Base-by-base conservation (phyloP, 106 monocot species). In the Alisma plantagoaquatica region DNA sequence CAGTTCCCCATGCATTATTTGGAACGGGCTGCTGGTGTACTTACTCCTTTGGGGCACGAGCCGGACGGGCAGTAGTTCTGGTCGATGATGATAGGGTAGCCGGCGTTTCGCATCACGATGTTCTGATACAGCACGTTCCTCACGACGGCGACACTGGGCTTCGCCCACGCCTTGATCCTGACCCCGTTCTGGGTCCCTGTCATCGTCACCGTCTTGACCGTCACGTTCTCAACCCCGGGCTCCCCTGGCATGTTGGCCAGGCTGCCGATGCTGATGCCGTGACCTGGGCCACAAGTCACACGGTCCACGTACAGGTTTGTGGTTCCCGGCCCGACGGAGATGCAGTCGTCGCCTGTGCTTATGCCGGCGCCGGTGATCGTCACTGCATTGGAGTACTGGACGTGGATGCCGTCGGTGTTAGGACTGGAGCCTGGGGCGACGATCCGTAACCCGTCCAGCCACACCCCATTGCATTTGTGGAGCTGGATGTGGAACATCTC, bases 321-420 rank as follows among this genome's bases (percentile, higher is more conserved):
- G 19, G 24, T 59, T 8, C 77, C 77, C 5, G 49, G 38, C 2
- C 62, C 62, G n/a, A 79, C 61, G 12, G 79, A 73, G 54, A 79
- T 65, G 65, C 79, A 79, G 51, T 79, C 79, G 65, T 79, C 79
- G 9, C 79, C 79, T 8, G 73, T 79, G 38, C 15, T 35, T n/a
- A 79, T 61, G 50, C 14, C 18, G 30, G 65, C 27, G 32, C 35
- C 45, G 27, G 54, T 46, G 29, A 79, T 30, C 43, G 58, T 57
- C 28, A 79, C 57, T 16, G 23, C 48, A 18, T 3, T 43, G 7
- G 73, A 73, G 43, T 11, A 17, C 35, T 70, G 69, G 18, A 79
- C 31, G 65, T 79, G 79, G 17, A 79, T 56, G 22, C 79, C 79
- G 43, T 79, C 79, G 3, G 79, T 79, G 70, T 79, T 79, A 10